Conservation (phyloP, 1,284 basidiomycete species). For the Pseudozyma pruni region DNA sequence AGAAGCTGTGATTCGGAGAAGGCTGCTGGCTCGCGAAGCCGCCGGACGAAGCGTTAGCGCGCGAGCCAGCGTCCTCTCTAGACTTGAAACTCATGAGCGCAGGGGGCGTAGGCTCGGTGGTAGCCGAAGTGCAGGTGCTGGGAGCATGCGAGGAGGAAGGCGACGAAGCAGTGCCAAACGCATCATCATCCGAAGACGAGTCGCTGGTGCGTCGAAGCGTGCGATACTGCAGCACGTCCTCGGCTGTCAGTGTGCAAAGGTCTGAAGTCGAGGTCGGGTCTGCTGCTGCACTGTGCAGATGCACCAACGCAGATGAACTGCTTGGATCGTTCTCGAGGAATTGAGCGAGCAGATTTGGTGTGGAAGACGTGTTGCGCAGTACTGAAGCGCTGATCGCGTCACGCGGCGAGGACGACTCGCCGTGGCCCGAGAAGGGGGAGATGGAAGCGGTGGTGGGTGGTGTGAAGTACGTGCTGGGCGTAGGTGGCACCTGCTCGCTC, state of each 20-base stretch:
- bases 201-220: slow-evolving; percentile 35
- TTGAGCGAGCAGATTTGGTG: slow-evolving; percentile 57
- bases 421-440: background rate
- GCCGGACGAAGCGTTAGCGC: background rate
- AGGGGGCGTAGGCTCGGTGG: slow-evolving; percentile 46
- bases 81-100: slow-evolving; percentile 16
- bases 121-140: slow-evolving; percentile 45
- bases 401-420: slow-evolving; percentile 22
- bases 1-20: slow-evolving; percentile 19
- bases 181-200: slow-evolving; percentile 44
- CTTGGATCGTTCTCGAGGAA: no score
- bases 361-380: slow-evolving; percentile 58
- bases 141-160: slow-evolving; percentile 38
- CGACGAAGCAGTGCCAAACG: slow-evolving; percentile 41
- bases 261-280: slow-evolving; percentile 11
- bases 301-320: slow-evolving; percentile 27
- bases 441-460: slow-evolving; percentile 37
- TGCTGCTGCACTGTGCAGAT: background rate
- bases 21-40: slow-evolving; percentile 15
- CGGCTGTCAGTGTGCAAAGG: slow-evolving; percentile 28
- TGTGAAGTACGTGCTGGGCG: slow-evolving; percentile 35
- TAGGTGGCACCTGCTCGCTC: slow-evolving; percentile 13
- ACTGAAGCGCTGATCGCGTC: slow-evolving; percentile 31
- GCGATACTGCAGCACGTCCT: slow-evolving; percentile 38
- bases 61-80: slow-evolving; percentile 1